Percentiles rank a stretch among this genome's conserved stretches.
Conservation (phyloP, 2,329 filamentous ascomycete species). For the Zymoseptoria pseudotritici region DNA sequence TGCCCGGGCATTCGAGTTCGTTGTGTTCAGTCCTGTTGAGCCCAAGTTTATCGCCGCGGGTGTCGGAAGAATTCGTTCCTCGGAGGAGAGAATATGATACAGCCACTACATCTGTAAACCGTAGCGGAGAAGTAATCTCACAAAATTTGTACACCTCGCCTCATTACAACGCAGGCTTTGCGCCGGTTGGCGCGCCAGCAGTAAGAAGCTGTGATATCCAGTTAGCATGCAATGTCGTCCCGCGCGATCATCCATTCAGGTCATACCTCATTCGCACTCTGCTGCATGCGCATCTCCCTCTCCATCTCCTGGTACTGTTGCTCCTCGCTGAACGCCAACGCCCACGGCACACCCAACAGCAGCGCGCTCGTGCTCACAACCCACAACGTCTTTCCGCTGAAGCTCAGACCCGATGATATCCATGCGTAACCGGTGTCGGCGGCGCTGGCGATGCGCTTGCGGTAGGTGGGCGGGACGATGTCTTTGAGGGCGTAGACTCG, state of each 20-base stretch:
- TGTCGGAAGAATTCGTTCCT: neutral
- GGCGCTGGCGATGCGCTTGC: constrained; percentile 35
- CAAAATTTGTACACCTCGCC: constrained; percentile 3
- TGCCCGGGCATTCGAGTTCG: neutral
- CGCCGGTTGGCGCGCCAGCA: constrained; percentile 14
- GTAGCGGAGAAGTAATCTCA: constrained; percentile 5
- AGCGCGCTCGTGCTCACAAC: constrained; percentile 83
- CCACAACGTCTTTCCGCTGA: constrained; percentile 84
- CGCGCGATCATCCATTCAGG: neutral
- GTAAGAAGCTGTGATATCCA: constrained; percentile 18
- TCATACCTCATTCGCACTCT: constrained; percentile 73
- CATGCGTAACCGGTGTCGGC: constrained; percentile 48
- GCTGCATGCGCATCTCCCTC: constrained; percentile 92
- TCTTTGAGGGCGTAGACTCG: constrained; percentile 38
- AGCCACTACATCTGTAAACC: constrained; percentile 12
- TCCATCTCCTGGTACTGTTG: constrained; percentile 97
- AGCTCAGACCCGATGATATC: constrained; percentile 54
- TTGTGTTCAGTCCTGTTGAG: neutral
- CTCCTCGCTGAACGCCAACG: constrained; percentile 87
- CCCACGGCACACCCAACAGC: constrained; percentile 86
- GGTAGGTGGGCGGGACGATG: constrained; percentile 39
- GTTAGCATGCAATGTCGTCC: constrained; percentile 8
- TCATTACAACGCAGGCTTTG: constrained; percentile 21
- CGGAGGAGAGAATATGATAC: constrained; percentile 20
- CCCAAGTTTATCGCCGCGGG: neutral